Base-by-base conservation (phyloP, 331 rosid species). In the Arachis monticola region DNA sequence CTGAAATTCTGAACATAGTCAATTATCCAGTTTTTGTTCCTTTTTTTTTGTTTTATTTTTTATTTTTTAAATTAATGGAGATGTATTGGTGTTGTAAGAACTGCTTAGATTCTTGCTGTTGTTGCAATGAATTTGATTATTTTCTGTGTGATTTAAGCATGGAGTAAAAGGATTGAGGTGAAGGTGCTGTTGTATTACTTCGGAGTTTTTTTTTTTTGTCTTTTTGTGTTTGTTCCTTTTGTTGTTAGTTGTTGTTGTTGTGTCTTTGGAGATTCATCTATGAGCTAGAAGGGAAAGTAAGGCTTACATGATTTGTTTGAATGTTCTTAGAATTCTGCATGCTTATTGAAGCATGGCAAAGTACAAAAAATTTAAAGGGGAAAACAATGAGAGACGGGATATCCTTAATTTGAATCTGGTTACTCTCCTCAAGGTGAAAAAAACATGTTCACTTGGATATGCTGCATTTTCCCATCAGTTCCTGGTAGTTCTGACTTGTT, bases 51-150 rank as follows among this genome's bases (percentile, higher is more conserved):
- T 42, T 46, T 46, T 46, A 46, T 46, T 46, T 5, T 46, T 46
- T 46, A 46, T 22, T 57, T 17, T 17, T 57, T 2, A 2, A 0
- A 17, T 17, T 17, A 2, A 22, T 5, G 5, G 46, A 10, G 10
- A 8, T 56, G 9, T 45, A 38, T 68, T 5, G 67, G 41, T 53
- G 10, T 60, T 60, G 3, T 32, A 41, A 44, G 8, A 14, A 1
- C 8, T 44, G 79, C 30, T 75, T 32, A 47, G 52, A 13, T 65
- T 48, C 4, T 41, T 76, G 27, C 10, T 75, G 27, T 13, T 70
- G 12, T 48, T 75, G 70, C 45, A 47, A 46, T 38, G 67, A 69
- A 69, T 75, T 63, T 69, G 77, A 60, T 80, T 50, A 5, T 61
- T 68, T 60, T 10, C n/a, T 51, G 7, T 62, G 69, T 58, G 14